phyloP scores from a whole-genome alignment of 2,329 filamentous ascomycete genomes.

The Akanthomyces muscarius region DNA sequence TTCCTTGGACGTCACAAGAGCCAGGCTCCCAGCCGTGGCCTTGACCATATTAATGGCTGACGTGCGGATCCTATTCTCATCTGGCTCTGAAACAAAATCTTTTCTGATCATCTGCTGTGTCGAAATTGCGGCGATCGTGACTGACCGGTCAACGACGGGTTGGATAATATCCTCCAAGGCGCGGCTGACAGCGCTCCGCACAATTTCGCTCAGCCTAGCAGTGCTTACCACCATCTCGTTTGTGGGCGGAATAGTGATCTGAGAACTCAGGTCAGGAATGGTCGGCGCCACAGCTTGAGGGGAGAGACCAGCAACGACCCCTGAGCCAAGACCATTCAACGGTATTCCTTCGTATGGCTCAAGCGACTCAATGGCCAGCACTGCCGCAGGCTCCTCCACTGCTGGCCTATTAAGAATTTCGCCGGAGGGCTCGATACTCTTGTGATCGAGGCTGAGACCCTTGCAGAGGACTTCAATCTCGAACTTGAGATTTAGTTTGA shows the following conservation, averaged over 20 bases:
- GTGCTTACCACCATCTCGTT: slow-evolving; percentile 75
- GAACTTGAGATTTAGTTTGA: slow-evolving; percentile 96
- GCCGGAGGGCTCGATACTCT: slow-evolving; percentile 80
- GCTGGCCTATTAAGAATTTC: slow-evolving; percentile 75
- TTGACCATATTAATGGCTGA: slow-evolving; percentile 94
- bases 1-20: slow-evolving; percentile 97
- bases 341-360: slow-evolving; percentile 82
- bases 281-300: slow-evolving; percentile 73
- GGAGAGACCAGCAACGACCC: slow-evolving; percentile 68
- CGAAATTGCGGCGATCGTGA: slow-evolving; percentile 95
- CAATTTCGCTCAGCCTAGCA: slow-evolving; percentile 67
- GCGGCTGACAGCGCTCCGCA: slow-evolving; percentile 78
- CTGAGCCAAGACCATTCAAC: slow-evolving; percentile 67
- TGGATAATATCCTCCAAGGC: slow-evolving; percentile 96
- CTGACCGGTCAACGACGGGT: slow-evolving; percentile 93
- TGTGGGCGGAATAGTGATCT: slow-evolving; percentile 75
- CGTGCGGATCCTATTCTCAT: slow-evolving; percentile 79
- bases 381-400: slow-evolving; percentile 58
- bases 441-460: slow-evolving; percentile 86
- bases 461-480: slow-evolving; percentile 98
- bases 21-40: slow-evolving; percentile 86
- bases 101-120: slow-evolving; percentile 94
- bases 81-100: slow-evolving; percentile 89
- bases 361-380: slow-evolving; percentile 61
- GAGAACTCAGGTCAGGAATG: slow-evolving; percentile 76